Evolutionary conservation across 495 filamentous ascomycete species (phyloP), one percentile per base, ranked within the genome.

Genomic region (Hypoxylon trugodes): DNA sequence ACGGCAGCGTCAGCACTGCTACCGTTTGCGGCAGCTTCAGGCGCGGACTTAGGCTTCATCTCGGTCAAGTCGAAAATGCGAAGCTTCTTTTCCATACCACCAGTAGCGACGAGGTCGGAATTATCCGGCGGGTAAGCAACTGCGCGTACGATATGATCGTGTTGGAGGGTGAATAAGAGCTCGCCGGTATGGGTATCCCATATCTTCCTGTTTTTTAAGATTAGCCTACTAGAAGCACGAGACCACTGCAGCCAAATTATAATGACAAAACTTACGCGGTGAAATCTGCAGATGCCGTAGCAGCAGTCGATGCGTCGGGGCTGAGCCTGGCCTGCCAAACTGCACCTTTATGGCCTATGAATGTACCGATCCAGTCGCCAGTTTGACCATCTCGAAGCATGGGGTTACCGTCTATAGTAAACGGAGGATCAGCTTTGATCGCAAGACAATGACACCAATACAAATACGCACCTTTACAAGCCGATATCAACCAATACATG

Each of bases 331-430:
- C 90, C 80, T 96, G 92, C 91, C 93, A 98, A 46, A 97, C 93
- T 13, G 95, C 95, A 59, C 95, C 95, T 79, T 98, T 98, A 79
- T 98, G 95, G 38, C 95, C 94, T 49, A 98, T 86, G 69, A 98
- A 98, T 32, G 96, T 98, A 30, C 95, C 95, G 61, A 98, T 98
- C 95, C 92, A 98, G 74, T 98, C 95, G 51, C 95, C 95, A 12
- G 95, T 98, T 50, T 96, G 85, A 49, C 95, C 95, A 81, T 98
- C 91, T 52, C 95, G 89, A 67, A 98, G 90, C 94, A 98, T 98
- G 28, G 95, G 95, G 74, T 97, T 97, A 68, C 92, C 92, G 77
- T 98, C 95, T 93, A 69, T 16, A 60, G 4, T 6, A n/a, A 21
- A 13, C 67, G 28, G 60, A 43, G 35, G 45, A 26, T 18, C 24